Evolutionary conservation across 768 basidiomycete species (phyloP), one percentile per base, ranked within the genome.

Genomic region (Lyophyllum semitale): DNA sequence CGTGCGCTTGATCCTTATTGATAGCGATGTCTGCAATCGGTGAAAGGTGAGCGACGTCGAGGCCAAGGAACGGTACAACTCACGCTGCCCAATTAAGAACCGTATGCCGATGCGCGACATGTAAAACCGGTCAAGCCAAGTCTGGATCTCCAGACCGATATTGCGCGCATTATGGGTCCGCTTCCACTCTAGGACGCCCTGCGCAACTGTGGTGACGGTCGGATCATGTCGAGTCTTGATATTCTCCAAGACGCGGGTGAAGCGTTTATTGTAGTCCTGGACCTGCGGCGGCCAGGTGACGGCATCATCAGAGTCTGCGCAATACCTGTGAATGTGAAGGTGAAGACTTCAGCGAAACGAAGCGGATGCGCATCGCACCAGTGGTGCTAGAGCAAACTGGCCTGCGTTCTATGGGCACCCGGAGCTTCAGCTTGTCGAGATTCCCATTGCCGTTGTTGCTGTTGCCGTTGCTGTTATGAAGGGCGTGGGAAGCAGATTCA

Each of bases 181-280:
- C 68, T 98, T 98, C 95, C 95, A 98, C 68, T 99, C 96, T 55
- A 98, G 77, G 4, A 99, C 91, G 45, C 96, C 96, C 71, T 96
- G 95, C 0, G 93, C 94, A 53, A 98, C 91, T 7, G 95, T 97
- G 6, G 96, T 95, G 8, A 98, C 97, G 0, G 97, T 98, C 0
- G 96, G 96, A 66, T 98, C 96, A 71, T 99, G 97, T 9, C 97
- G 80, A 53, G 80, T 84, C 76, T 99, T 99, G 79, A 99, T 95
- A 20, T 84, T 76, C 43, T 95, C 89, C 8, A 98, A 80, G 32
- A 84, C 71, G 61, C 88, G 88, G 5, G 97, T 99, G 76, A 99
- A 98, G 8, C 84, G 80, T 23, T 84, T 83, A 71, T 98, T 98
- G 76, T 93, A 97, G 61, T 96, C 94, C 61, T 87, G 87, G 0